Base-by-base conservation (phyloP, 2,329 filamentous ascomycete species). In the Grosmannia clavigera region DNA sequence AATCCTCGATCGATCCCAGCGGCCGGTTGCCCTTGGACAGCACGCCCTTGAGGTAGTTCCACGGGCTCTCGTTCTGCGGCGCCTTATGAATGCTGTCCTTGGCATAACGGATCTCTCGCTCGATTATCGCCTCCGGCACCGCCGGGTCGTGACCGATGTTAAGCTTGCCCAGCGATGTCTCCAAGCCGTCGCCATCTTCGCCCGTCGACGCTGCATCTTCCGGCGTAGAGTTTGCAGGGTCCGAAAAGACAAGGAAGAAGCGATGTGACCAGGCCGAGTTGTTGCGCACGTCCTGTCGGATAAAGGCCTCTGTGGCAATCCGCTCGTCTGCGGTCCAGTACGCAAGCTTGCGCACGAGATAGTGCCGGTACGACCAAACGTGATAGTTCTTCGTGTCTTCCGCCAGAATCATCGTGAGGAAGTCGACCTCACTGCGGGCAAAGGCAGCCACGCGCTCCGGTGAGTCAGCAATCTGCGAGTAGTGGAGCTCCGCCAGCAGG, bases 211-310 rank as follows among this genome's bases (percentile, higher is more conserved):
- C 16, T 6, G 7, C 38, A 11, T 22, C 29, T 2, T 3, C 11
- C 16, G 31, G 38, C 54, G 11, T 50, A 46, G 51, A 19, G 38
- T 48, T 5, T 19, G 55, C 75, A 25, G 78, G 86, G 77, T 80
- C 76, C 70, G 81, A 81, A 65, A 96, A 95, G 22, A 92, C 84
- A n/a, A 97, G 71, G 71, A 92, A 96, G 78, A 94, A 97, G 58
- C 94, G 86, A 76, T 99, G 92, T 65, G 92, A 95, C 94, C 94
- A 99, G 19, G 92, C 94, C 53, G 88, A 94, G 73, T 99, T 99
- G 76, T 99, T 99, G 68, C 92, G 82, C 62, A 97, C 84, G 72
- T 99, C 94, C 40, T 83, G 77, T 61, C 83, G 77, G 61, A 99
- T 81, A 71, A 96, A 81, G 48, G 74, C 73, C 69, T 94, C 87